A percentile compares a stretch with the other conserved stretches of the same genome.
phyloP scores from a whole-genome alignment of 2,329 filamentous ascomycete genomes.

The Ophiosphaerella narmari region DNA sequence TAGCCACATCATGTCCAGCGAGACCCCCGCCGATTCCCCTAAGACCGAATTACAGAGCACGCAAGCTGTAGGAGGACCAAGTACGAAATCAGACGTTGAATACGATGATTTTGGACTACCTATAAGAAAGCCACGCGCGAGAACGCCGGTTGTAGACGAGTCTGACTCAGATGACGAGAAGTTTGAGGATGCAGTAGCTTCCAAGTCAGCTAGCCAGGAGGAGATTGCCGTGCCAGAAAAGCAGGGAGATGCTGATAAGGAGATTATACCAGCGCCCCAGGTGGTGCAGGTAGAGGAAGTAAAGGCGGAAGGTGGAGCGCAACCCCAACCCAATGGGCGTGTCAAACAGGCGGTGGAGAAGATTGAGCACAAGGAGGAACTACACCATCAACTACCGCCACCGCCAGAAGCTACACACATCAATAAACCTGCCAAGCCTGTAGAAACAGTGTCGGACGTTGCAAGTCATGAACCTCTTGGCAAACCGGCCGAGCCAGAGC shows the following conservation, averaged over 20 bases:
- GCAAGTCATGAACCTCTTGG: background rate
- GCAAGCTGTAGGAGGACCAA: slow-evolving; percentile 15
- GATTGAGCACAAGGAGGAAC: slow-evolving; percentile 10
- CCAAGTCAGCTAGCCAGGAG: slow-evolving; percentile 29
- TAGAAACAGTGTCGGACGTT: background rate
- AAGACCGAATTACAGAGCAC: slow-evolving; percentile 27
- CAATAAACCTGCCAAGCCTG: slow-evolving; percentile 3
- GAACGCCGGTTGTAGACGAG: slow-evolving; percentile 32
- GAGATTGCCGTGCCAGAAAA: slow-evolving; percentile 34
- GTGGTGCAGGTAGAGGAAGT: slow-evolving; percentile 7
- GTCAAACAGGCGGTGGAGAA: slow-evolving; percentile 11
- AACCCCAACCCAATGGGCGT: slow-evolving; percentile 18
- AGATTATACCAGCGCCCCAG: slow-evolving; percentile 5
- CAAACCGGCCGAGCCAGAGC: background rate
- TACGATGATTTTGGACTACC: slow-evolving; percentile 75
- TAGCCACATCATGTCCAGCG: slow-evolving; percentile 32
- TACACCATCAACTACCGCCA: no score
- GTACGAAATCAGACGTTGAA: slow-evolving; percentile 45
- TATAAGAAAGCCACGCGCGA: slow-evolving; percentile 55
- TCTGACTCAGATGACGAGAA: slow-evolving; percentile 32
- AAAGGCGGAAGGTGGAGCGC: slow-evolving; percentile 13
- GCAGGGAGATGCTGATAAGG: slow-evolving; percentile 6
- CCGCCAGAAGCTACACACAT: no score
- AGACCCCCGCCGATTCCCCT: slow-evolving; percentile 35
- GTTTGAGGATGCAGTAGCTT: slow-evolving; percentile 34